phyloP scores from a whole-genome alignment of 768 basidiomycete species.

The Wakefieldia striispora region DNA sequence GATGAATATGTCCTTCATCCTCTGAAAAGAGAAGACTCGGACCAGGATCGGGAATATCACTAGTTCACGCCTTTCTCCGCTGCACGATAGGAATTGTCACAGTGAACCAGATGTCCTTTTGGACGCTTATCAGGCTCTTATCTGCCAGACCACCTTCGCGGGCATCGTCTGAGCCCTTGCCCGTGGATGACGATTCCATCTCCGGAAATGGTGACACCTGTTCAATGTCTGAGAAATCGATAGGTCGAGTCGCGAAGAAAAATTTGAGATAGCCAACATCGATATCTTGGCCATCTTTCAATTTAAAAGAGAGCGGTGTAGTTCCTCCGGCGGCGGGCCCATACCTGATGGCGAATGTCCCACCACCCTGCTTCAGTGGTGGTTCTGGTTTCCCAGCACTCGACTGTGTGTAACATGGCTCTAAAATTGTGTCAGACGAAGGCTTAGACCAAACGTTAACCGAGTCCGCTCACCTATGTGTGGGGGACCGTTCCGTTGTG shows the following conservation, averaged over 20 bases:
- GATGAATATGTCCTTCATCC: too few species aligned
- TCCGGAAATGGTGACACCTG: conserved; percentile 34
- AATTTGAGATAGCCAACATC: conserved; percentile 46
- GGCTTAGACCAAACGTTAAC: neutral
- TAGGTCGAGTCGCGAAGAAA: conserved; percentile 38
- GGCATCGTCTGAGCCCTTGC: neutral
- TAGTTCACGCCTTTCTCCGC: conserved; percentile 1
- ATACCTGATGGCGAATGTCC: conserved; percentile 37
- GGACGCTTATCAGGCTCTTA: neutral
- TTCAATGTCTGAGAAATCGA: conserved; percentile 34
- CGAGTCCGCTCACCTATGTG: conserved; percentile 27
- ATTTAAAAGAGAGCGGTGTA: neutral
- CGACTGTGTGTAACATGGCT: conserved; percentile 4
- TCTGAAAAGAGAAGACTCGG: too few species aligned
- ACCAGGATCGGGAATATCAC: too few species aligned
- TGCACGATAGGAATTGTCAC: conserved; percentile 16
- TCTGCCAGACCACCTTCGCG: neutral
- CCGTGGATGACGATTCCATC: neutral
- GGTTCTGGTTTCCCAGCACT: neutral
- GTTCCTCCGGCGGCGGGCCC: conserved; percentile 31
- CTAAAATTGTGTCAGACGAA: conserved; percentile 1
- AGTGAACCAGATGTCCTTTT: conserved; percentile 22
- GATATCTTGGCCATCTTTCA: conserved; percentile 22
- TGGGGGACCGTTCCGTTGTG: too few species aligned
- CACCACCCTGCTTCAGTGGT: conserved; percentile 1